Percentiles rank a stretch among this genome's conserved stretches.
phyloP scores from a whole-genome alignment of 192 early-diverging fungal species.

The Haplosporangium gracile region DNA sequence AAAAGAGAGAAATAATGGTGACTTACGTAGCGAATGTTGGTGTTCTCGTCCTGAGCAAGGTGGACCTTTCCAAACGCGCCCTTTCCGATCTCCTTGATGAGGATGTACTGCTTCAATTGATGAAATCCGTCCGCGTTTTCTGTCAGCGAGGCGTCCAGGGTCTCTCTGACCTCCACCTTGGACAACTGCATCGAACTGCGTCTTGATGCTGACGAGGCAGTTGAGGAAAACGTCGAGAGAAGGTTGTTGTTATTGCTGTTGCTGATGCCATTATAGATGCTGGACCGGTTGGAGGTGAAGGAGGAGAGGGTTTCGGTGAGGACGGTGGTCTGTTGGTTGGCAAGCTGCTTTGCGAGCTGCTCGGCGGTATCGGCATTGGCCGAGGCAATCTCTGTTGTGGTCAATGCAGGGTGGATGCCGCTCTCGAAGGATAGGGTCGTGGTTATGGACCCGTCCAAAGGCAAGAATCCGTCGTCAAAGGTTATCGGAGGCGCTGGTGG shows the following conservation, averaged over 20 bases:
- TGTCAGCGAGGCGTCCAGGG: conserved; percentile 68
- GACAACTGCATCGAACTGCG: conserved; percentile 39
- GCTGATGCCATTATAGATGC: conserved; percentile 2
- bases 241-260: conserved; percentile 29
- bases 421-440: conserved; percentile 26
- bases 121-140: conserved; percentile 80
- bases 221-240: conserved; percentile 29
- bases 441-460: conserved; percentile 18
- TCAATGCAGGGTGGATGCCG: conserved; percentile 21
- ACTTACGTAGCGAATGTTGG: conserved; percentile 70
- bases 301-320: conserved; percentile 51
- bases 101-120: conserved; percentile 86
- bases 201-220: conserved; percentile 32
- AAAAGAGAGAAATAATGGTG: neutral
- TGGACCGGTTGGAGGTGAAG: conserved; percentile 33
- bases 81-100: conserved; percentile 83
- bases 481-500: neutral
- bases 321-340: conserved; percentile 20
- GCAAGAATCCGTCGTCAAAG: conserved; percentile 22
- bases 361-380: neutral
- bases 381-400: neutral
- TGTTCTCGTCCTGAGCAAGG: conserved; percentile 71
- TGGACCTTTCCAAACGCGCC: conserved; percentile 94
- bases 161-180: conserved; percentile 32
- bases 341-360: neutral